Conservation (phyloP, 2,329 filamentous ascomycete species). For the Fonsecaea erecta region DNA sequence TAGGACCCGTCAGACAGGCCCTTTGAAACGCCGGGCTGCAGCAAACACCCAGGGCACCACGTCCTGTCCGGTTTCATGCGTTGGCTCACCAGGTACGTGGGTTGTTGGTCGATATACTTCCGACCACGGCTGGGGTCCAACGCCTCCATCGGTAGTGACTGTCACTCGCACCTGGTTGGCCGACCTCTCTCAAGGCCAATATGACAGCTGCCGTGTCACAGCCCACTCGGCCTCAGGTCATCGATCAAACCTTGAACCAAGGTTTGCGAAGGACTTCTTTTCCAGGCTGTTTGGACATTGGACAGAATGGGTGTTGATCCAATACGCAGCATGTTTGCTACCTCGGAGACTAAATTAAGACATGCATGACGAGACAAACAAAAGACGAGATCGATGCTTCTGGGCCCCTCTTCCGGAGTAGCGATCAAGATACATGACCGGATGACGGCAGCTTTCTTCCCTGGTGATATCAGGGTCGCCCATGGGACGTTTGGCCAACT, state of each 20-base stretch:
- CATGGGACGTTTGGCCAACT: not conserved
- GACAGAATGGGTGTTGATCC: conserved; percentile 10
- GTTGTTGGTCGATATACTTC: conserved; percentile 14
- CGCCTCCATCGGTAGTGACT: not conserved
- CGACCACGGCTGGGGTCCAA: conserved; percentile 10
- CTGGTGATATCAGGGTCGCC: conserved; percentile 7
- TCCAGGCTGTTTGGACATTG: conserved; percentile 9
- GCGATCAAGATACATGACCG: not conserved
- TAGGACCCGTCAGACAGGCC: conserved; percentile 19
- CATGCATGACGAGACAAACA: conserved; percentile 27
- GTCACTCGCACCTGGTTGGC: conserved; percentile 14
- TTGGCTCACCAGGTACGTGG: conserved; percentile 18
- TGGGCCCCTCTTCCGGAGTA: not conserved
- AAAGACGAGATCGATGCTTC: conserved; percentile 13
- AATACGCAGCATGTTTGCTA: conserved; percentile 28
- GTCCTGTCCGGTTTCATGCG: conserved; percentile 21
- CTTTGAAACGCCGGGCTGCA: conserved; percentile 25
- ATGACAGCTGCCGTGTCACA: conserved; percentile 36
- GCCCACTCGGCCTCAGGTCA: not conserved
- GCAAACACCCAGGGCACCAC: conserved; percentile 22
- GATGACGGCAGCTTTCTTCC: conserved; percentile 1
- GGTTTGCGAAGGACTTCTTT: not conserved
- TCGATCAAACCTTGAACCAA: not conserved
- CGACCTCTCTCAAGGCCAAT: conserved; percentile 29
- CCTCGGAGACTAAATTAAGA: conserved; percentile 19